Evolutionary conservation across 441 rosid genomes (phyloP), one percentile per base, ranked within the genome.

Genomic region (Adansonia rubrostipa): DNA sequence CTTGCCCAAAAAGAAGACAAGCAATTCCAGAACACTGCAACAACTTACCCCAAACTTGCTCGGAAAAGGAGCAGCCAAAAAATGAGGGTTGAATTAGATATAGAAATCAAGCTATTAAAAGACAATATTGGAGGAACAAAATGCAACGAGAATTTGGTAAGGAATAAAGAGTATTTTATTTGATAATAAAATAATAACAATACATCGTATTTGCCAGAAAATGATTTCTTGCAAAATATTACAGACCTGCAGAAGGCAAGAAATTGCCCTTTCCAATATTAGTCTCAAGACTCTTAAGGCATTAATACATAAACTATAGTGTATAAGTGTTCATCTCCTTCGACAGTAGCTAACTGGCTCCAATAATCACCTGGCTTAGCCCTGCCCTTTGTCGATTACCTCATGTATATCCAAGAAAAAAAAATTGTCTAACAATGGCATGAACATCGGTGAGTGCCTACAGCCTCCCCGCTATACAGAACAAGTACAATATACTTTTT

Each of bases 401-500:
- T 19, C 40, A 42, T 1, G 40, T 13, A 58, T 44, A 42, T 13
- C 4, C 1, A 20, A 14, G 67, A 42, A 42, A 58, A 58, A 72
- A 36, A 58, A 20, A 36, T 42, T 54, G 22, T 44, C 54, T 67
- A 68, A 70, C 40, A 57, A 77, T 69, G 69, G 9, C 72, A 64
- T 51, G 17, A 73, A 28, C 42, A 57, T 42, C 1, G 9, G 36
- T 6, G 36, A 56, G 36, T 51, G 17, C 61, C 48, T 10, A 40
- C n/a, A 48, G 33, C 75, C 76, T 42, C 17, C 62, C 4, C 0
- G 14, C 73, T 66, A 50, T 72, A 15, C 36, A 53, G 20, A 17
- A 74, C 60, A 54, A 42, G 24, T 72, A 79, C 13, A 44, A 77
- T 65, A 66, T 9, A 28, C 62, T 9, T 6, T 42, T 78, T 68